Percentiles rank a stretch among this genome's conserved stretches.
These are phyloP conservation scores for Stramenopiles sp. DNA, from an alignment of 352 stramenopile genomes.

Conservation along the genomic window DNA sequence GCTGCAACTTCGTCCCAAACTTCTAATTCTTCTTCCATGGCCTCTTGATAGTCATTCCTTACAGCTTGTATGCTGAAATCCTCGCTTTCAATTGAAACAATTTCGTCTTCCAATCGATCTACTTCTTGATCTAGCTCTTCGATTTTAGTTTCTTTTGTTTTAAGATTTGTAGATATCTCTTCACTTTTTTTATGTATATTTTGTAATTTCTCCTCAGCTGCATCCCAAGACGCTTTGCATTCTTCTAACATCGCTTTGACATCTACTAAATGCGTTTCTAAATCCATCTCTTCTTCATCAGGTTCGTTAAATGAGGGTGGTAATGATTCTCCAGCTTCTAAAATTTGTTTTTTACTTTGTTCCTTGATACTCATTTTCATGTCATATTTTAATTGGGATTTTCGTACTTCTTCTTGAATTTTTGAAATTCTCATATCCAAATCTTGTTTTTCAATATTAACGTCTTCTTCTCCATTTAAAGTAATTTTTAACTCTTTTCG, in stretches of 20 bases:
- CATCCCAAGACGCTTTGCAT: background rate
- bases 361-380: background rate
- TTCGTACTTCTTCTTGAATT: background rate
- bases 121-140: background rate
- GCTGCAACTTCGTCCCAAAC: background rate
- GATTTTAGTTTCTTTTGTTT: background rate
- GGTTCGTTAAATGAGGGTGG: background rate
- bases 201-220: background rate
- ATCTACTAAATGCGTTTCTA: background rate
- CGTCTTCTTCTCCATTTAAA: background rate
- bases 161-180: background rate
- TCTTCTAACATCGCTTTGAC: background rate
- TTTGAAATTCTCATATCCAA: background rate
- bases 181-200: background rate
- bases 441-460: background rate
- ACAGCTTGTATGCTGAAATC: background rate
- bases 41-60: background rate
- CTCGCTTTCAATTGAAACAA: background rate
- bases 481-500: background rate
- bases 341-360: background rate
- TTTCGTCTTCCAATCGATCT: background rate
- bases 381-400: background rate
- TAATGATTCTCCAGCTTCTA: background rate
- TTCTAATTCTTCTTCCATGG: background rate
- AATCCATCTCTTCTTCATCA: background rate